Conservation (phyloP, 768 basidiomycete genomes). For the Lactarius akahatsu region DNA sequence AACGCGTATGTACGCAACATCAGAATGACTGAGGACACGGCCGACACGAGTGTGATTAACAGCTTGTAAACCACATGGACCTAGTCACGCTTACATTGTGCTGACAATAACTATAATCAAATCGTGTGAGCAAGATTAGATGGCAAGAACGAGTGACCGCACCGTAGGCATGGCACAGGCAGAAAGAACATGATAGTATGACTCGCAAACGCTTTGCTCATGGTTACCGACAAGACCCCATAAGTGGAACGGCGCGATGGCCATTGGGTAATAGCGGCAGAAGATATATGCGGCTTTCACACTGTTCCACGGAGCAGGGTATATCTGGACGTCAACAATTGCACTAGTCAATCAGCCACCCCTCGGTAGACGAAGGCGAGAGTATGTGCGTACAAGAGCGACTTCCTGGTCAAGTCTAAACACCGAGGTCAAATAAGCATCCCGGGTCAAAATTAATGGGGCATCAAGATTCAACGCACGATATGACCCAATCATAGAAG, state of each 20-base stretch:
- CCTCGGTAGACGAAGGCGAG: not conserved
- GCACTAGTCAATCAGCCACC: not conserved
- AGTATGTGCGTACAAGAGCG: conserved; percentile 3
- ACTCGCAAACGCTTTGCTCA: not conserved
- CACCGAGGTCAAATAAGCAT: not conserved
- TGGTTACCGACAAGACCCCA: conserved; percentile 22
- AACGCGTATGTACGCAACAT: conserved; percentile 29
- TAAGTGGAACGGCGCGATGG: conserved; percentile 20
- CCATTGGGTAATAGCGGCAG: conserved; percentile 25
- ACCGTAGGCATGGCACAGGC: conserved; percentile 18
- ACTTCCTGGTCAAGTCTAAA: conserved; percentile 25
- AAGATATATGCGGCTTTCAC: conserved; percentile 26
- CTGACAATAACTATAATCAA: conserved; percentile 10
- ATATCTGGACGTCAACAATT: conserved; percentile 15
- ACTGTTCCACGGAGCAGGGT: conserved; percentile 17
- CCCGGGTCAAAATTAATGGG: not conserved
- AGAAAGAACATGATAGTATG: conserved; percentile 15
- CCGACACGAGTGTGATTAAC: not conserved
- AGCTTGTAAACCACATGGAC: too few species aligned
- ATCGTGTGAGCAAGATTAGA: not conserved
- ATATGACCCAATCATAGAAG: conserved; percentile 30
- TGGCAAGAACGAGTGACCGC: not conserved
- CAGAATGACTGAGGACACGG: conserved; percentile 20
- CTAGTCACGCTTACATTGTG: conserved; percentile 18
- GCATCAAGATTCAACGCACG: conserved; percentile 17